Percentiles rank a stretch among this genome's conserved stretches.
These are phyloP conservation scores for Grigorovia transvaalensis DNA, from an alignment of 805 yeast species.

Conservation along the genomic window DNA sequence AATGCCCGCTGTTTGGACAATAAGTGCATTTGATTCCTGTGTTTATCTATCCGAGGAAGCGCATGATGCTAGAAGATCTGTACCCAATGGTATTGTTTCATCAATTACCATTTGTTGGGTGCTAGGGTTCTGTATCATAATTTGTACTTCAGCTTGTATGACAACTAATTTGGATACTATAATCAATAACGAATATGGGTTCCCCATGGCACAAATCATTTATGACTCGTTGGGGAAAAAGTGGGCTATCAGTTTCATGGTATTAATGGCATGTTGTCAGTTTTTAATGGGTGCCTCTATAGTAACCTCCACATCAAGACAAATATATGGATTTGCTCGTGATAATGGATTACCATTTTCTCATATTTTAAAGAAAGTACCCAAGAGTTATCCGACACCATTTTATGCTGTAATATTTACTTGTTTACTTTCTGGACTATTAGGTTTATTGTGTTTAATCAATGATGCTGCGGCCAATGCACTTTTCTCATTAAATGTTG, in stretches of 20 bases:
- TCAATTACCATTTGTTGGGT: slow-evolving; percentile 49
- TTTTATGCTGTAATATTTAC: slow-evolving; percentile 46
- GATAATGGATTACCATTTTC: slow-evolving; percentile 66
- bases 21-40: slow-evolving; percentile 63
- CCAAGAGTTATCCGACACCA: slow-evolving; percentile 50
- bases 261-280: slow-evolving; percentile 49
- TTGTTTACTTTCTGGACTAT: slow-evolving; percentile 27
- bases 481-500: slow-evolving; percentile 33
- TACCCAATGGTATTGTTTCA: slow-evolving; percentile 54
- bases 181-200: slow-evolving; percentile 39
- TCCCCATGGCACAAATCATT: slow-evolving; percentile 56
- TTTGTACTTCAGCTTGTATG: slow-evolving; percentile 46
- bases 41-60: slow-evolving; percentile 70
- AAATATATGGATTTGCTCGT: slow-evolving; percentile 66
- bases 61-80: slow-evolving; percentile 44
- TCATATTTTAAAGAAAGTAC: slow-evolving; percentile 44
- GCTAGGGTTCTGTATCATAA: slow-evolving; percentile 47
- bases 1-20: slow-evolving; percentile 68
- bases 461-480: slow-evolving; percentile 37
- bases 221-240: slow-evolving; percentile 50
- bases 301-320: slow-evolving; percentile 56
- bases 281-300: slow-evolving; percentile 57
- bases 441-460: slow-evolving; percentile 33
- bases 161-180: slow-evolving; percentile 34
- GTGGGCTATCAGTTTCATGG: slow-evolving; percentile 60